Base-by-base conservation (phyloP, 2,329 filamentous ascomycete species). In the Apiospora koreana region DNA sequence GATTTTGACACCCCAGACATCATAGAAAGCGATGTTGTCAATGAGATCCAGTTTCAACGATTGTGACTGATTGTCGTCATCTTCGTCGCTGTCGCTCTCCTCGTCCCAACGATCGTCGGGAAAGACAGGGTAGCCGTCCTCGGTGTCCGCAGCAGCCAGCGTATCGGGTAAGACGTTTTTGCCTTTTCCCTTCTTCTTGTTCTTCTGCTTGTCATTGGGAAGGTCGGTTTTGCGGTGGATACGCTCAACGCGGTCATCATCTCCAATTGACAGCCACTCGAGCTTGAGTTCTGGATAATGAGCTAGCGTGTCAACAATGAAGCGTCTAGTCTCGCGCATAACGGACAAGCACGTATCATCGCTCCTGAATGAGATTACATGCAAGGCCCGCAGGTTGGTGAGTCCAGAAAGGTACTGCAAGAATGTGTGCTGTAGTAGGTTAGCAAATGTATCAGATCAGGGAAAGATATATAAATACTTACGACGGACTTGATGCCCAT, bases 271-370 rank as follows among this genome's bases (percentile, higher is more conserved):
- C 23, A 91, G 80, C 82, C 86, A 91, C 75, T 90, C 86, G 2
- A 91, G 81, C 74, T 86, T 86, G 75, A 89, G 80, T 12, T 85
- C 76, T 0, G 87, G 87, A 70, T 87, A 83, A 71, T 90, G 86
- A 1, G 86, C 84, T 2, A 91, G 77, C 42, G 83, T 87, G 76
- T 91, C 89, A 12, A 89, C 82, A 38, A 88, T 83, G 75, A 91
- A 91, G n/a, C 83, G 84, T 50, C 86, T 83, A 2, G 86, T 86
- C 78, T 91, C 88, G 23, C 84, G 82, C 79, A 87, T 84, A 9
- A 89, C 85, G 80, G 84, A 88, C 18, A 85, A 80, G 70, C 87
- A 90, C 0, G 85, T 86, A 72, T 89, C 87, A 42, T 88, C 86
- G 71, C 85, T 86, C 23, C 86, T 84, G 71, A 90, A 86, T 43